These are phyloP conservation scores for Sugiyamaella qingdaonensis DNA, from an alignment of 805 yeast genomes.

Conservation along the genomic window DNA sequence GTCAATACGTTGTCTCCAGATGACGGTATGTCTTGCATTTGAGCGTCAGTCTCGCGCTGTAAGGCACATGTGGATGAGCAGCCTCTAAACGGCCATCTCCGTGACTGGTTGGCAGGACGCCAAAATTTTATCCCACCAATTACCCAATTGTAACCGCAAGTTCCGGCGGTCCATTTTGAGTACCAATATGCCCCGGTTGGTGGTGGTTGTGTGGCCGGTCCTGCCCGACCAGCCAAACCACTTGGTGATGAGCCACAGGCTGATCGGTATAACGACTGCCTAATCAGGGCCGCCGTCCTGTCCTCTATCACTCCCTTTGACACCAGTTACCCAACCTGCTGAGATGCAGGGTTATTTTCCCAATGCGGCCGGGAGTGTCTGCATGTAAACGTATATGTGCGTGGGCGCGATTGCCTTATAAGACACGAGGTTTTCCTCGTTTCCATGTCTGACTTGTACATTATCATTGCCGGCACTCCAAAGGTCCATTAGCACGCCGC, in stretches of 20 bases:
- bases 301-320: slow-evolving; percentile 4
- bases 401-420: slow-evolving; percentile 6
- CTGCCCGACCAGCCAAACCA: too few relatives aligned
- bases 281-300: neutral
- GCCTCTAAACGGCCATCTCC: too few relatives aligned
- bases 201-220: too few relatives aligned
- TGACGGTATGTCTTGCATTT: too few relatives aligned
- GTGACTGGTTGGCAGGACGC: too few relatives aligned
- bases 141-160: neutral
- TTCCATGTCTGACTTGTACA: slow-evolving; percentile 1
- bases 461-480: neutral
- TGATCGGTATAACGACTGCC: slow-evolving; percentile 2
- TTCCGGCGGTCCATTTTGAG: neutral
- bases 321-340: neutral
- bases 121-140: too few relatives aligned
- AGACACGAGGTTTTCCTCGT: slow-evolving; percentile 4
- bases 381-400: slow-evolving; percentile 4
- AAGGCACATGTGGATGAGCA: too few relatives aligned
- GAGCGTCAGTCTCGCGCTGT: too few relatives aligned
- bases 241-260: neutral
- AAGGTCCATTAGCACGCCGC: too few relatives aligned
- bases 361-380: neutral
- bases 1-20: too few relatives aligned
- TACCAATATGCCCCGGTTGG: neutral
- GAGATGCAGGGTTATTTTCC: slow-evolving; percentile 2